Evolutionary conservation across 208 protist species (phyloP).

Genomic region (Wallacemonas sp.): DNA sequence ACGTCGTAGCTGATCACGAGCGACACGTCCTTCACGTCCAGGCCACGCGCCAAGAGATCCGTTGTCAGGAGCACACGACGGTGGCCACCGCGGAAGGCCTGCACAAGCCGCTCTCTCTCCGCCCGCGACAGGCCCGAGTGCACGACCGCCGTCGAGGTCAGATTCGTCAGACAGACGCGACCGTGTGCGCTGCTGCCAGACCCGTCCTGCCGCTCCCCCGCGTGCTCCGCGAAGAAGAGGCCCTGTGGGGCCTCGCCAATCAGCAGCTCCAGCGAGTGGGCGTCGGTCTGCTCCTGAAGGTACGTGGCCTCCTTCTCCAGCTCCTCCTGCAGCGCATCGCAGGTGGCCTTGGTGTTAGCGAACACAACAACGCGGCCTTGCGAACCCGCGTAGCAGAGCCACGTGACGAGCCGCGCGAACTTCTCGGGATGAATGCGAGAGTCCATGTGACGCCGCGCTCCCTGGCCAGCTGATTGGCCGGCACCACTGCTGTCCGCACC

Average conservation of each 20-base stretch:
- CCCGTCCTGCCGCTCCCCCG: not conserved
- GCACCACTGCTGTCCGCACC: not conserved
- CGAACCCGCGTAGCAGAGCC: constrained; percentile 51
- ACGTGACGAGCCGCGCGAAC: constrained; percentile 70
- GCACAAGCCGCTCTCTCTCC: constrained; percentile 95
- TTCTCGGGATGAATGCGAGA: constrained; percentile 64
- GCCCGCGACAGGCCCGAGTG: constrained; percentile 76
- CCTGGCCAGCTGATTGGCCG: not conserved
- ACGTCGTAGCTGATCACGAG: constrained; percentile 99
- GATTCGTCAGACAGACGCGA: constrained; percentile 30
- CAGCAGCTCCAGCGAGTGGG: constrained; percentile 39
- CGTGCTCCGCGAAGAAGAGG: constrained; percentile 9
- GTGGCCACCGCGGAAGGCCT: constrained; percentile 93
- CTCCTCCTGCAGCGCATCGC: constrained; percentile 70
- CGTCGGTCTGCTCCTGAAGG: constrained; percentile 43
- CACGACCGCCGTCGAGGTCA: constrained; percentile 71
- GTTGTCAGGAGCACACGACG: constrained; percentile 98
- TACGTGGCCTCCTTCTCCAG: constrained; percentile 55
- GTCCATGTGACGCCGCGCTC: constrained; percentile 24
- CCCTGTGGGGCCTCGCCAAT: constrained; percentile 40
- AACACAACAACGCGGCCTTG: constrained; percentile 72
- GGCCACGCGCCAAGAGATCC: constrained; percentile 93
- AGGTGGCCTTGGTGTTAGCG: constrained; percentile 71
- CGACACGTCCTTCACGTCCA: constrained; percentile 96
- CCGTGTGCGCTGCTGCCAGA: not conserved